These are phyloP conservation scores for Malus orientalis DNA, from an alignment of 306 rosid species.

Conservation along the genomic window DNA sequence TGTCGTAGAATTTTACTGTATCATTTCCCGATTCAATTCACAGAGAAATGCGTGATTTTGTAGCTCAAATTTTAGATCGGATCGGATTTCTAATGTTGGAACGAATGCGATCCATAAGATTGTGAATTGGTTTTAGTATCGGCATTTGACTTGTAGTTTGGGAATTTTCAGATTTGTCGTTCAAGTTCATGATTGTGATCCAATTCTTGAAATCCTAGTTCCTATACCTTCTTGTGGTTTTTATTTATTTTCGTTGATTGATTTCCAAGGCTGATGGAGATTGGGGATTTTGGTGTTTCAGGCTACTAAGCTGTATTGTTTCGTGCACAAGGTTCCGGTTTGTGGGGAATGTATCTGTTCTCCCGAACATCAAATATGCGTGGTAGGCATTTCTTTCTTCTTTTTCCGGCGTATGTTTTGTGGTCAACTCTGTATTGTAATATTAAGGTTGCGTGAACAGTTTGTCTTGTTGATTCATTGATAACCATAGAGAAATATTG, in stretches of 20 bases:
- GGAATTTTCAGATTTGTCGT: not conserved
- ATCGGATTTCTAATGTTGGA: constrained; percentile 20
- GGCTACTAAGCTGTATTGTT: constrained; percentile 98
- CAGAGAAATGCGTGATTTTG: constrained; percentile 15
- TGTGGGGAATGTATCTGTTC: constrained; percentile 99
- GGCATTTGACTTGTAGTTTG: constrained; percentile 1
- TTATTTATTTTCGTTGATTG: not conserved
- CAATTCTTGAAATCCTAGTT: not conserved
- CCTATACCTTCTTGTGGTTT: constrained; percentile 2
- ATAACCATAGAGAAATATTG: not conserved
- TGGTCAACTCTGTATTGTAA: not conserved
- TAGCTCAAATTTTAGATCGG: constrained; percentile 42
- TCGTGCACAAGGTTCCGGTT: constrained; percentile 97
- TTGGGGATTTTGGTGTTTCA: constrained; percentile 30
- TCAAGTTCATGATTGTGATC: not conserved
- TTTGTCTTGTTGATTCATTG: not conserved
- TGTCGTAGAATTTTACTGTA: not conserved
- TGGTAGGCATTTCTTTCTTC: constrained; percentile 36
- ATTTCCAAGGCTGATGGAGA: not conserved
- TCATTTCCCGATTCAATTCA: constrained; percentile 12
- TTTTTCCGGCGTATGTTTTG: not conserved
- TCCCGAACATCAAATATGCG: constrained; percentile 95
- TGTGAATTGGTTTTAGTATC: constrained; percentile 10
- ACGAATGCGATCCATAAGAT: constrained; percentile 21
- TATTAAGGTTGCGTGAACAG: constrained; percentile 2